phyloP scores from a whole-genome alignment of 1,284 basidiomycete genomes.

The Rhodotorula sp. region DNA sequence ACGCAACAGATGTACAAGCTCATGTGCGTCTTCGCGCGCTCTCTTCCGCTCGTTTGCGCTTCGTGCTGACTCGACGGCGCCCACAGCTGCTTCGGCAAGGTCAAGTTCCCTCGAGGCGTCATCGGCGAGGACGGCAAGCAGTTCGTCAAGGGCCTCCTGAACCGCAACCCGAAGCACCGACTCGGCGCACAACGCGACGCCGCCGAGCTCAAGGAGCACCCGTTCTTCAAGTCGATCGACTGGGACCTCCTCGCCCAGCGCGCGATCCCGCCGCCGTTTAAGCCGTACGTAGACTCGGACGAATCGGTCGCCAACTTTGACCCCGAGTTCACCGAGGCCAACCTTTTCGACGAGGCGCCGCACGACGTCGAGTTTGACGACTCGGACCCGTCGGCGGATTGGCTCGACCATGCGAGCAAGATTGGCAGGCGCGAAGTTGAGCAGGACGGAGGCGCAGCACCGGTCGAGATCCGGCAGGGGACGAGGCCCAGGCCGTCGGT shows the following conservation, averaged over 20 bases:
- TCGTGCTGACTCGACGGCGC: not conserved
- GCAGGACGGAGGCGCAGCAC: slow-evolving; percentile 6
- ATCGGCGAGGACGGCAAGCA: slow-evolving; percentile 98
- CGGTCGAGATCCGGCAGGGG: slow-evolving; percentile 41
- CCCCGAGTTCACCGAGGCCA: slow-evolving; percentile 90
- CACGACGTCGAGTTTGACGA: slow-evolving; percentile 60
- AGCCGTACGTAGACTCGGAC: slow-evolving; percentile 95
- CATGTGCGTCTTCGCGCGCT: slow-evolving; percentile 62
- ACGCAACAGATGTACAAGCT: slow-evolving; percentile 99
- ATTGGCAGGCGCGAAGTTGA: slow-evolving; percentile 16
- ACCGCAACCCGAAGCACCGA: slow-evolving; percentile 95
- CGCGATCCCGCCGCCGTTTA: slow-evolving; percentile 95
- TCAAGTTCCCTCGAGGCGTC: slow-evolving; percentile 91
- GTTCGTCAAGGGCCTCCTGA: slow-evolving; percentile 97
- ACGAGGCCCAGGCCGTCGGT: slow-evolving; percentile 52
- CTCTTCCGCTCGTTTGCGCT: not conserved
- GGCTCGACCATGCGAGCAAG: slow-evolving; percentile 45
- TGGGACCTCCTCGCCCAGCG: slow-evolving; percentile 83
- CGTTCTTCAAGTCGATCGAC: slow-evolving; percentile 91
- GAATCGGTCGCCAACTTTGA: slow-evolving; percentile 98
- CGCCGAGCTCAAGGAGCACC: slow-evolving; percentile 90
- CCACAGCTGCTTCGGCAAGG: slow-evolving; percentile 68
- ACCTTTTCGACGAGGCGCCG: slow-evolving; percentile 61
- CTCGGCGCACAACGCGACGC: slow-evolving; percentile 88
- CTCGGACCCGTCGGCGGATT: slow-evolving; percentile 46